Percentiles rank a stretch among this genome's conserved stretches.
Evolutionary conservation across 352 stramenopile genomes (phyloP).

Genomic region (Globisporangium viniferum): DNA sequence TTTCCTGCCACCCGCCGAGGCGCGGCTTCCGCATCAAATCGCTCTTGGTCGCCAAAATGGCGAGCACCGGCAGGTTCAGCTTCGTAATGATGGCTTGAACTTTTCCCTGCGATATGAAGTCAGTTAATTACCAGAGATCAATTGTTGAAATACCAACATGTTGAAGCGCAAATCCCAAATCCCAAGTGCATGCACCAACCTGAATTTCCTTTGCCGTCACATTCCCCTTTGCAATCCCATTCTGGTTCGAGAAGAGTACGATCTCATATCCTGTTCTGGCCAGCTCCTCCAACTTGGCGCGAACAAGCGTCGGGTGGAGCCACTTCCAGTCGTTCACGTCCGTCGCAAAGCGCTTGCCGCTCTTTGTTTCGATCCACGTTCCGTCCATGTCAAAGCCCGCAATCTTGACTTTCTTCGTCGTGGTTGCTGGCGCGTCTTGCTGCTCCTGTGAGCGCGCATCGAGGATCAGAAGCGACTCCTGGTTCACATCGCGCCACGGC

Average conservation of each 20-base stretch:
- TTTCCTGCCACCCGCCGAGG: slow-evolving; percentile 57
- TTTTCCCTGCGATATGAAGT: slow-evolving; percentile 43
- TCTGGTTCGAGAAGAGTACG: slow-evolving; percentile 84
- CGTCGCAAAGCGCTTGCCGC: slow-evolving; percentile 74
- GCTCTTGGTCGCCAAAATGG: slow-evolving; percentile 67
- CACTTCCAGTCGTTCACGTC: slow-evolving; percentile 73
- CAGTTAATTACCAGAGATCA: background rate
- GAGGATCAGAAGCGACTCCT: slow-evolving; percentile 43
- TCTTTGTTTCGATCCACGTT: slow-evolving; percentile 84
- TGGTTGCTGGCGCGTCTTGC: background rate
- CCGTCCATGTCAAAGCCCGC: slow-evolving; percentile 80
- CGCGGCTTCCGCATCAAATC: slow-evolving; percentile 82
- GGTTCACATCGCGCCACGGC: slow-evolving; percentile 40
- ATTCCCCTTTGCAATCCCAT: slow-evolving; percentile 78
- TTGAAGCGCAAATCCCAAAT: background rate
- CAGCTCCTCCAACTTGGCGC: slow-evolving; percentile 46
- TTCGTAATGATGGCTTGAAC: slow-evolving; percentile 56
- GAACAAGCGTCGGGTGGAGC: slow-evolving; percentile 59
- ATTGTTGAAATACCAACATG: background rate
- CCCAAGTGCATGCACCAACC: slow-evolving; percentile 21
- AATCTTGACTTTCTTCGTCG: slow-evolving; percentile 39
- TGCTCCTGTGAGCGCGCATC: slow-evolving; percentile 31
- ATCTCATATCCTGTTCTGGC: slow-evolving; percentile 46
- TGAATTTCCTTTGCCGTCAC: slow-evolving; percentile 53
- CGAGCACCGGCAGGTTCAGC: slow-evolving; percentile 66